These are phyloP conservation scores for Dryas integrifolia DNA, from an alignment of 331 rosid genomes.

Conservation along the genomic window DNA sequence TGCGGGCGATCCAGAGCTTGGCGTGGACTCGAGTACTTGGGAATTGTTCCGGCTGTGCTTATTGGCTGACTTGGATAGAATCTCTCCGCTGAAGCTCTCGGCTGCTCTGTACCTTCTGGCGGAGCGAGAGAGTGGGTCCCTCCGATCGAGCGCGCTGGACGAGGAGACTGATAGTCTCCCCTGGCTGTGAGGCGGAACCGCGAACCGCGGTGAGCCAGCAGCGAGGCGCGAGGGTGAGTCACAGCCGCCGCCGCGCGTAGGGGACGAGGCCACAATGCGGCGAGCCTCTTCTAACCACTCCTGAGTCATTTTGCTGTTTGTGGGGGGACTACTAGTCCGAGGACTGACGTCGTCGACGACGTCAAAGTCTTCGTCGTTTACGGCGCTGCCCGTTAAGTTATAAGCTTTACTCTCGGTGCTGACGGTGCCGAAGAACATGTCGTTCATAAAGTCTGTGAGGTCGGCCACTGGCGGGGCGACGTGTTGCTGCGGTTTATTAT, in stretches of 20 bases:
- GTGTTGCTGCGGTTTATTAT: slow-evolving; percentile 6
- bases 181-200: slow-evolving; percentile 29
- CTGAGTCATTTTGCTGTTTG: slow-evolving; percentile 55
- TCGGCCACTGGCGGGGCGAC: slow-evolving; percentile 39
- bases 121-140: slow-evolving; percentile 66
- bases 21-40: slow-evolving; percentile 19
- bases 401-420: slow-evolving; percentile 41
- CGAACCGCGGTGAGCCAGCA: slow-evolving; percentile 71
- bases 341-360: slow-evolving; percentile 42
- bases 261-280: slow-evolving; percentile 71
- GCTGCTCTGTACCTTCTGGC: slow-evolving; percentile 64
- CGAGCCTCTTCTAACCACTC: slow-evolving; percentile 82
- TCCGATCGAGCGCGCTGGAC: slow-evolving; percentile 34
- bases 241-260: slow-evolving; percentile 30
- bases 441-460: slow-evolving; percentile 78
- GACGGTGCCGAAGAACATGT: slow-evolving; percentile 62
- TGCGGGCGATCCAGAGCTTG: slow-evolving; percentile 6
- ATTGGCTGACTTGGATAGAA: slow-evolving; percentile 52
- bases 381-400: slow-evolving; percentile 45
- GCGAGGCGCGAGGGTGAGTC: slow-evolving; percentile 50
- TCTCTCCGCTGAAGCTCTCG: slow-evolving; percentile 76
- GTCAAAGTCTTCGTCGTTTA: slow-evolving; percentile 23
- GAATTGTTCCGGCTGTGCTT: slow-evolving; percentile 62
- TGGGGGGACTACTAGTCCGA: slow-evolving; percentile 45
- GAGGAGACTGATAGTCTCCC: slow-evolving; percentile 31